Percentiles rank a stretch among this genome's conserved stretches.
Evolutionary conservation across 495 filamentous ascomycete species (phyloP).

Genomic region (Tuber calosporum): DNA sequence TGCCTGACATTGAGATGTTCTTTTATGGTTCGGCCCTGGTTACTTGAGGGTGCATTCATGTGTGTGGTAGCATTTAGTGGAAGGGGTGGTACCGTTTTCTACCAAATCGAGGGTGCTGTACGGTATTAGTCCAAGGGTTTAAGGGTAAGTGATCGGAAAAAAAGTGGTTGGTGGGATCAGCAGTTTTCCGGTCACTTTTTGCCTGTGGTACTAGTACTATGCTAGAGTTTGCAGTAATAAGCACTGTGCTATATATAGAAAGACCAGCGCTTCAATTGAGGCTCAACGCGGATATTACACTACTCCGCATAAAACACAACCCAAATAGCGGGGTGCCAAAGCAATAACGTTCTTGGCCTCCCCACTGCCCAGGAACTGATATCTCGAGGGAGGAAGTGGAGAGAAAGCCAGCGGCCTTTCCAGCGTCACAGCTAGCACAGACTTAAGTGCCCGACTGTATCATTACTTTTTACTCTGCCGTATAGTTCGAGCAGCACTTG

Average conservation of each 20-base stretch:
- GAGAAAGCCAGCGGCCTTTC: not conserved
- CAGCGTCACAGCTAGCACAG: not conserved
- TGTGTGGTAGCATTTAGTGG: not conserved
- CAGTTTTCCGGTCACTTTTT: too few relatives aligned
- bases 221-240: too few relatives aligned
- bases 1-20: not conserved
- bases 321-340: not conserved
- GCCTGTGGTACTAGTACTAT: too few relatives aligned
- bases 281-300: not conserved
- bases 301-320: not conserved
- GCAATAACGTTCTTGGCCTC: not conserved
- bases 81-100: not conserved
- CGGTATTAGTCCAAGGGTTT: too few relatives aligned
- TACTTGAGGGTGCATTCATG: not conserved
- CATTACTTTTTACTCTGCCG: not conserved
- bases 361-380: not conserved
- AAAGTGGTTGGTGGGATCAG: too few relatives aligned
- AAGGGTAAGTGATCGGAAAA: too few relatives aligned
- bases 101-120: too few relatives aligned
- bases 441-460: not conserved
- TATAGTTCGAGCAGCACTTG: not conserved
- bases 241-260: not conserved
- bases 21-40: not conserved
- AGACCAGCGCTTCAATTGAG: too few relatives aligned
- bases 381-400: not conserved